A percentile compares a stretch with the other conserved stretches of the same genome.
These are phyloP conservation scores for Bolboschoenoplectus hybrid DNA, from an alignment of 202 grass and related monocot species.

Conservation along the genomic window DNA sequence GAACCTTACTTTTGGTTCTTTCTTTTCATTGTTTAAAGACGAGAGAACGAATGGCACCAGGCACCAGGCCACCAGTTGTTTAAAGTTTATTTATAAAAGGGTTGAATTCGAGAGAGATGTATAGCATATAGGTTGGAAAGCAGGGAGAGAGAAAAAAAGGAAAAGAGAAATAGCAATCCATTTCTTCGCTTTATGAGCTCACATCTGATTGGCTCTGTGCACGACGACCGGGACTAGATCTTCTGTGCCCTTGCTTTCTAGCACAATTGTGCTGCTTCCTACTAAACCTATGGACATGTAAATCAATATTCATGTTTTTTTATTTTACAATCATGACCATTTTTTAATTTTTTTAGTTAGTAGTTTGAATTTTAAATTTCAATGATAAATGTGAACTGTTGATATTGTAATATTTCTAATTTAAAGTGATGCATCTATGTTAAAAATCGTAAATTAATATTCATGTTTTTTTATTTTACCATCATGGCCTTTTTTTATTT, in stretches of 20 bases:
- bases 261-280: not conserved
- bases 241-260: not conserved
- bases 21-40: constrained; percentile 54
- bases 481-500: no score
- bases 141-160: constrained; percentile 32
- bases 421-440: no score
- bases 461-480: no score
- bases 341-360: no score
- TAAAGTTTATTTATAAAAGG: constrained; percentile 45
- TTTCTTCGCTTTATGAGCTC: constrained; percentile 49
- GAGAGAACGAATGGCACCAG: constrained; percentile 35
- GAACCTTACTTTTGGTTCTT: constrained; percentile 40
- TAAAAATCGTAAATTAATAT: no score
- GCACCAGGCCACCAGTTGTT: constrained; percentile 40
- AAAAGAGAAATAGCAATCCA: constrained; percentile 38
- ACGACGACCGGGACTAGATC: not conserved
- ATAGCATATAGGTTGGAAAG: constrained; percentile 51
- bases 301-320: not conserved
- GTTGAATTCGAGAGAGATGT: constrained; percentile 61
- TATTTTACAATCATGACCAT: no score
- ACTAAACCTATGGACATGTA: not conserved
- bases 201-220: constrained; percentile 11
- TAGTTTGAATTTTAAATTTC: no score
- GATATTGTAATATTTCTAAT: no score
- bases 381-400: no score